A percentile compares a stretch with the other conserved stretches of the same genome.
These are phyloP conservation scores for Crithidia expoeki DNA, from an alignment of 208 protist genomes.

Conservation along the genomic window DNA sequence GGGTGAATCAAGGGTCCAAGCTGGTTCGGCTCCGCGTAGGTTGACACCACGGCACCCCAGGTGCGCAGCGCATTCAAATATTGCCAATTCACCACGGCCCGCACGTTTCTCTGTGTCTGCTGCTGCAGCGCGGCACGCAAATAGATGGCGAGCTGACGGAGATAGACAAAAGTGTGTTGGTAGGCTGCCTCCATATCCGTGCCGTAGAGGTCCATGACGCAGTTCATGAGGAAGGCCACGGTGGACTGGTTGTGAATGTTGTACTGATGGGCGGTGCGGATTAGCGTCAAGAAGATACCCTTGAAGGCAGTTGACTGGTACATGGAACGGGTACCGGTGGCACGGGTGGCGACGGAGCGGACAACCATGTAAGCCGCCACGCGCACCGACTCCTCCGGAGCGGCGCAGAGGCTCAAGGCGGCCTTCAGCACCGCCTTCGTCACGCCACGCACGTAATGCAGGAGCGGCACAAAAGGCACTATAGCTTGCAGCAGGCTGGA, in stretches of 20 bases:
- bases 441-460: slow-evolving; percentile 89
- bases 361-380: slow-evolving; percentile 89
- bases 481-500: slow-evolving; percentile 73
- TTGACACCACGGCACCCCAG: slow-evolving; percentile 93
- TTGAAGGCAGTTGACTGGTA: slow-evolving; percentile 93
- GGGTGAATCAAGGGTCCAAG: slow-evolving; percentile 93
- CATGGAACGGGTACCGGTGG: slow-evolving; percentile 87
- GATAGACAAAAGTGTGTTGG: slow-evolving; percentile 97
- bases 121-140: slow-evolving; percentile 93
- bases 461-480: slow-evolving; percentile 82
- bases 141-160: slow-evolving; percentile 97
- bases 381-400: slow-evolving; percentile 78
- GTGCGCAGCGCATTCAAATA: slow-evolving; percentile 94
- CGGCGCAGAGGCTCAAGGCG: slow-evolving; percentile 70
- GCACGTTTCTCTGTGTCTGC: slow-evolving; percentile 89
- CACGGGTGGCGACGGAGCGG: slow-evolving; percentile 85
- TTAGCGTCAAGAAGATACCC: slow-evolving; percentile 92
- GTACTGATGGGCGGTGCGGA: slow-evolving; percentile 85
- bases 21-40: slow-evolving; percentile 81
- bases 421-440: slow-evolving; percentile 81
- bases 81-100: slow-evolving; percentile 97
- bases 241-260: slow-evolving; percentile 76
- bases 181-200: slow-evolving; percentile 94
- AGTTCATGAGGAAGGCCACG: slow-evolving; percentile 94
- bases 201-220: slow-evolving; percentile 95